phyloP scores from a whole-genome alignment of 75 land plant species.

The Selaginella tamariscina region DNA sequence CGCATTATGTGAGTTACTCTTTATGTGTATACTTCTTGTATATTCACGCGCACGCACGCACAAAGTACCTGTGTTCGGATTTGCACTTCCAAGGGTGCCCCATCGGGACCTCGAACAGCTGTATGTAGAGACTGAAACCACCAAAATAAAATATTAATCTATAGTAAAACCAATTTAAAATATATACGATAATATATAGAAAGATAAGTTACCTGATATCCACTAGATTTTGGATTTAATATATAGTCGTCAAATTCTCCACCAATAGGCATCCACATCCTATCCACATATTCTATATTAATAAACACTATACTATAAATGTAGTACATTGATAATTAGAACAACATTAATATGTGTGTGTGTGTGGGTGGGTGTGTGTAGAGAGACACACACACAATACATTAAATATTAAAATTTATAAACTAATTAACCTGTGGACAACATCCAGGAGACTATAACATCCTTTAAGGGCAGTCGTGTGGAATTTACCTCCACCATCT shows the following conservation, averaged over 20 bases:
- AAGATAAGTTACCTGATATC: slow-evolving; percentile 60
- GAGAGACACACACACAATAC: too few species aligned
- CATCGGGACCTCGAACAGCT: slow-evolving; percentile 89
- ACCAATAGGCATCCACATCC: slow-evolving; percentile 89
- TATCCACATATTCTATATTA: too few species aligned
- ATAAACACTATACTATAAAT: too few species aligned
- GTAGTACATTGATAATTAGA: too few species aligned
- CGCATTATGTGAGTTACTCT: too few species aligned
- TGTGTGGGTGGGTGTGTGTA: too few species aligned
- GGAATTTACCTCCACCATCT: slow-evolving; percentile 75
- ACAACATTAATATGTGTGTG: too few species aligned
- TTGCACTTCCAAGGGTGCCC: slow-evolving; percentile 85
- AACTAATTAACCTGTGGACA: slow-evolving; percentile 51
- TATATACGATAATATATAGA: neutral
- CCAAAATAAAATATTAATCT: too few species aligned
- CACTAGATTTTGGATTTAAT: slow-evolving; percentile 94
- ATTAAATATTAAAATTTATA: neutral
- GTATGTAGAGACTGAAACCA: slow-evolving; percentile 93
- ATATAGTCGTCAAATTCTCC: slow-evolving; percentile 98
- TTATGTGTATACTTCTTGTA: too few species aligned
- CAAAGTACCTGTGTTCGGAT: slow-evolving; percentile 73
- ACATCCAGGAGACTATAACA: slow-evolving; percentile 89
- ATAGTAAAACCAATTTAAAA: too few species aligned
- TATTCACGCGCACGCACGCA: too few species aligned
- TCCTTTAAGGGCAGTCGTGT: slow-evolving; percentile 73